phyloP scores from a whole-genome alignment of 192 early-diverging fungal genomes.

The Coemansia sp. region DNA sequence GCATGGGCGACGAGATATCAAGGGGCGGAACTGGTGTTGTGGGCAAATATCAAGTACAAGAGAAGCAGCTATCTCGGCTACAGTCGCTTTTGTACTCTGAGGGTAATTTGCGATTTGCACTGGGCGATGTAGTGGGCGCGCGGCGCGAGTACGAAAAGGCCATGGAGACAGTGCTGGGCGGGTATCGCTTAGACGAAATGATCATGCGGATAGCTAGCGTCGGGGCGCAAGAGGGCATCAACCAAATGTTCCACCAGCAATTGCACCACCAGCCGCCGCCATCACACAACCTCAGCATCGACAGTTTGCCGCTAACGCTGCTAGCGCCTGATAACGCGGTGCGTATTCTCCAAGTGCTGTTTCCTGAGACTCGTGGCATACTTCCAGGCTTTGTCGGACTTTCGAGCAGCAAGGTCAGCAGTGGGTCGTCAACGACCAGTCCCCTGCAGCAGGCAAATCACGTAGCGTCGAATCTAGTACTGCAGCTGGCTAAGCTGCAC shows the following conservation, averaged over 20 bases:
- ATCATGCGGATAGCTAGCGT: slow-evolving; percentile 50
- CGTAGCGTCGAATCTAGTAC: slow-evolving; percentile 58
- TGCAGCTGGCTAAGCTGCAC: slow-evolving; percentile 86
- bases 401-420: slow-evolving; percentile 24
- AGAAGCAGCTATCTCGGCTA: slow-evolving; percentile 68
- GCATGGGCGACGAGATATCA: slow-evolving; percentile 16
- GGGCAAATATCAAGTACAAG: slow-evolving; percentile 51
- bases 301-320: slow-evolving; percentile 57
- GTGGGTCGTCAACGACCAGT: slow-evolving; percentile 1
- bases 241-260: slow-evolving; percentile 47
- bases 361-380: slow-evolving; percentile 62
- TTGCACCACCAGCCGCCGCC: slow-evolving; percentile 26
- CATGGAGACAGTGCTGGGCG: slow-evolving; percentile 70
- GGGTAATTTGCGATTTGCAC: slow-evolving; percentile 79
- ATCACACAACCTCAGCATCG: slow-evolving; percentile 22
- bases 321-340: slow-evolving; percentile 60
- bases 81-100: slow-evolving; percentile 85
- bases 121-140: slow-evolving; percentile 71
- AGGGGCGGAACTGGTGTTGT: slow-evolving; percentile 7
- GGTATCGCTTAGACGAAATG: slow-evolving; percentile 44
- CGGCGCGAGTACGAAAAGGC: slow-evolving; percentile 82
- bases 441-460: slow-evolving; percentile 53
- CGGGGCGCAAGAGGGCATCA: slow-evolving; percentile 39
- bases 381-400: slow-evolving; percentile 64
- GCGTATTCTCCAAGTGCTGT: slow-evolving; percentile 58